Base-by-base conservation (phyloP, 2,329 filamentous ascomycete species). In the Cordyceps farinosa region DNA sequence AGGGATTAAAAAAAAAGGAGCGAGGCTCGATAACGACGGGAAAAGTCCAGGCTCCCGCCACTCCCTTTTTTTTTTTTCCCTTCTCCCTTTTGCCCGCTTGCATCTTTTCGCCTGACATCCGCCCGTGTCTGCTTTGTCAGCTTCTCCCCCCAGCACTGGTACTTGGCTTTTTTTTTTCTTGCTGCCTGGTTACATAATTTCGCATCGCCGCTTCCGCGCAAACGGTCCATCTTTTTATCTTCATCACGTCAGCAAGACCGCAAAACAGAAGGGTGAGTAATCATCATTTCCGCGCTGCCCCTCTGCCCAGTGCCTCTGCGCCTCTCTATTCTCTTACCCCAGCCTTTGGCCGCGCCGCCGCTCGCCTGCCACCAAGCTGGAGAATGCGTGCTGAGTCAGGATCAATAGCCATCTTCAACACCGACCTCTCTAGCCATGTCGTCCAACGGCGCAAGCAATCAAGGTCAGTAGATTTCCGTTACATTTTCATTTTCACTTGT, bases 381-480 rank as follows among this genome's bases (percentile, higher is more conserved):
- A 51, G 48, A 42, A 38, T 44, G 68, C 67, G 68, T 74, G 72
- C 72, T 74, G 72, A 74, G 71, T 74, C 71, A 74, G 72, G 50
- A 50, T 62, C 60, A 73, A 65, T 66, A 71, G 67, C 67, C 68
- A 50, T 55, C 51, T 42, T 22, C 34, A 67, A 68, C 72, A 69
- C 70, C 38, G 15, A 40, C 56, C 73, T 73, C 71, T 69, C 70
- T 70, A 68, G 50, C 71, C 66, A 70, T 71, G 67, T 73, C 71
- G 66, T 69, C 69, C 68, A 71, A 65, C 70, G 69, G 71, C 70
- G 70, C 71, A 68, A 72, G 68, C 63, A 72, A 67, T 67, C 71
- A 71, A 73, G 71, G 71, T 73, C 65, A 72, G 71, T 69, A 55
- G 63, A 69, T 65, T 67, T 66, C 65, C 62, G 67, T 32, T 55